Evolutionary conservation across 768 basidiomycete species (phyloP).

Genomic region (Termitomyces sp.): DNA sequence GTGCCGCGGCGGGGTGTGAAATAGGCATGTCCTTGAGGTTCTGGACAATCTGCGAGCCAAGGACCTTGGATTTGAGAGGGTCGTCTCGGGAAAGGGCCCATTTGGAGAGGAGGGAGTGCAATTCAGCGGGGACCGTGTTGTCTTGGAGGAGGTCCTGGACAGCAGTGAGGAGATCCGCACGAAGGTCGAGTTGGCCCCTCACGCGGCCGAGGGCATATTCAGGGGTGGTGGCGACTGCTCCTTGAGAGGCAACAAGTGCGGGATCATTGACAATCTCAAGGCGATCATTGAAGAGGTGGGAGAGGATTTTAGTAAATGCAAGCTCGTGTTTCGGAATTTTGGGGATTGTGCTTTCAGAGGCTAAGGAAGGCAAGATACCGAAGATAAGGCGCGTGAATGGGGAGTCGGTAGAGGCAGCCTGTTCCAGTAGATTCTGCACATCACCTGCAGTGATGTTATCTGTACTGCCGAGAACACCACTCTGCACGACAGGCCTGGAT

Average conservation of each 20-base stretch:
- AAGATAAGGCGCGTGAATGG: conserved; percentile 42
- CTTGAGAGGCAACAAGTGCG: conserved; percentile 59
- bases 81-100: conserved; percentile 83
- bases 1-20: conserved; percentile 40
- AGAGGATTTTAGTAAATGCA: conserved; percentile 86
- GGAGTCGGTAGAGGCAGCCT: conserved; percentile 27
- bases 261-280: conserved; percentile 87
- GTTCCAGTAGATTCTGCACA: conserved; percentile 47
- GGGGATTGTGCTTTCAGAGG: conserved; percentile 28
- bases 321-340: conserved; percentile 87
- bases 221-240: conserved; percentile 79
- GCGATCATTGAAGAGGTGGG: conserved; percentile 71
- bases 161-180: conserved; percentile 57
- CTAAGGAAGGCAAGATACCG: conserved; percentile 26
- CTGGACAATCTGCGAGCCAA: conserved; percentile 53
- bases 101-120: conserved; percentile 68
- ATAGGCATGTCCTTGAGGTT: conserved; percentile 36
- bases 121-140: conserved; percentile 38
- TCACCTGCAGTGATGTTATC: conserved; percentile 33
- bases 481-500: conserved; percentile 50
- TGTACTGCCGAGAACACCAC: conserved; percentile 54
- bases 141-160: conserved; percentile 63
- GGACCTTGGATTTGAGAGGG: conserved; percentile 45
- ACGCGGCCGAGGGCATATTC: conserved; percentile 93
- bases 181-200: conserved; percentile 72